Conservation (phyloP, 768 basidiomycete species). For the Gymnopilus dilepis region DNA sequence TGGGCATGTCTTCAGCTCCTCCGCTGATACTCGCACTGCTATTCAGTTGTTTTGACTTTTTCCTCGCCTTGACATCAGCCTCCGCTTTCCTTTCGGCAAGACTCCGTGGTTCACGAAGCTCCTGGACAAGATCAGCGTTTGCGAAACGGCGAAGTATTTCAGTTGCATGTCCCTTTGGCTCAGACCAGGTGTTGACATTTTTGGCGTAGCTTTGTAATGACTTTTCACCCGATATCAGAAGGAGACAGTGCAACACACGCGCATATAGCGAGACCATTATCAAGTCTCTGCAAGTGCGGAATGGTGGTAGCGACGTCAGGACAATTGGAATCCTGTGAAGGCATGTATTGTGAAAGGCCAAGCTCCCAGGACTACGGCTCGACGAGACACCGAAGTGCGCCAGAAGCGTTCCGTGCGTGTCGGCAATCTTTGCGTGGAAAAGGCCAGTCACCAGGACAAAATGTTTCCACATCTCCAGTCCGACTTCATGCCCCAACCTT, state of each 20-base stretch:
- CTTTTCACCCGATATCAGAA: slow-evolving; percentile 27
- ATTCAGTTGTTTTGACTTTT: too few species aligned
- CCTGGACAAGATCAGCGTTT: too few species aligned
- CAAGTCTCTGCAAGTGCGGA: slow-evolving; percentile 39
- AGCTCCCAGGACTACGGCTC: slow-evolving; percentile 35
- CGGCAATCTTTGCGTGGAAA: slow-evolving; percentile 44
- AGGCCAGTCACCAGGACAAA: slow-evolving; percentile 35
- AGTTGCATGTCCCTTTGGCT: too few species aligned
- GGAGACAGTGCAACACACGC: slow-evolving; percentile 34
- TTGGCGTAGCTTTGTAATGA: neutral
- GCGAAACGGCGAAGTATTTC: too few species aligned
- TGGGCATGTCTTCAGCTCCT: too few species aligned
- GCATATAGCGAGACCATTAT: slow-evolving; percentile 41
- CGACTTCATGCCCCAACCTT: slow-evolving; percentile 22
- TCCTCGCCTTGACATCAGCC: too few species aligned
- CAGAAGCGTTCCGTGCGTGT: slow-evolving; percentile 30
- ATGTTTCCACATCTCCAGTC: slow-evolving; percentile 35
- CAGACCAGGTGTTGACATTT: too few species aligned
- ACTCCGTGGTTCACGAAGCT: too few species aligned
- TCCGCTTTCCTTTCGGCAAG: too few species aligned
- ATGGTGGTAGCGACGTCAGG: slow-evolving; percentile 39
- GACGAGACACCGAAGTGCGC: slow-evolving; percentile 36
- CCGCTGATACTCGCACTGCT: too few species aligned
- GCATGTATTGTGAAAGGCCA: slow-evolving; percentile 40
- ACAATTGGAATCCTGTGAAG: slow-evolving; percentile 41